Evolutionary conservation across 352 stramenopile genomes (phyloP).

Genomic region (Phytophthora fragariaefolia): DNA sequence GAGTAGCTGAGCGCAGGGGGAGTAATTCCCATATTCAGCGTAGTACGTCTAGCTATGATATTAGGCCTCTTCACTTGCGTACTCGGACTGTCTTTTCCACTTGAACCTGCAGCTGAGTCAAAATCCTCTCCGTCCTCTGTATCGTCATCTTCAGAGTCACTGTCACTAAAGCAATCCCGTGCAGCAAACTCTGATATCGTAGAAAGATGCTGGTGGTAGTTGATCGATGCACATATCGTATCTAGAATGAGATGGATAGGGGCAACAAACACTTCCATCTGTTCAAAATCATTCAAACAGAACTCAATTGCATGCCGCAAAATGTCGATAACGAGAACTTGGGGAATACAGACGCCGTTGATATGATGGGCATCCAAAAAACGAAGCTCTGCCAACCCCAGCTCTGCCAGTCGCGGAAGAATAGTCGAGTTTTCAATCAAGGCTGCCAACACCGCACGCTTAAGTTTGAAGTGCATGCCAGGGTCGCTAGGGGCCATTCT

Average conservation of each 20-base stretch:
- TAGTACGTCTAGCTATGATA: conserved; percentile 15
- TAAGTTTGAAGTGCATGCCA: conserved; percentile 62
- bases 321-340: conserved; percentile 61
- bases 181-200: conserved; percentile 79
- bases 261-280: conserved; percentile 57
- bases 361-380: conserved; percentile 70
- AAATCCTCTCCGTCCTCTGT: conserved; percentile 30
- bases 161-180: conserved; percentile 80
- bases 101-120: conserved; percentile 3
- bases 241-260: conserved; percentile 60
- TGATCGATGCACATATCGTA: conserved; percentile 71
- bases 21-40: conserved; percentile 29
- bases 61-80: conserved; percentile 28
- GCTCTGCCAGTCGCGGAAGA: conserved; percentile 56
- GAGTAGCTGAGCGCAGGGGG: conserved; percentile 43
- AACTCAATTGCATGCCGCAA: conserved; percentile 65
- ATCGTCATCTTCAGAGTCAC: conserved; percentile 63
- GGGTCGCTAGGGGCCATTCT: conserved; percentile 59
- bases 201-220: conserved; percentile 79
- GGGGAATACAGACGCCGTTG: conserved; percentile 52
- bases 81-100: conserved; percentile 19
- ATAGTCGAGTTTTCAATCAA: conserved; percentile 56
- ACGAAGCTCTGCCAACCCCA: conserved; percentile 66
- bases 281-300: conserved; percentile 42
- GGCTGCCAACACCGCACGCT: conserved; percentile 54